Base-by-base conservation (phyloP, 257 asterid species). In the Eucommia ulmoides region DNA sequence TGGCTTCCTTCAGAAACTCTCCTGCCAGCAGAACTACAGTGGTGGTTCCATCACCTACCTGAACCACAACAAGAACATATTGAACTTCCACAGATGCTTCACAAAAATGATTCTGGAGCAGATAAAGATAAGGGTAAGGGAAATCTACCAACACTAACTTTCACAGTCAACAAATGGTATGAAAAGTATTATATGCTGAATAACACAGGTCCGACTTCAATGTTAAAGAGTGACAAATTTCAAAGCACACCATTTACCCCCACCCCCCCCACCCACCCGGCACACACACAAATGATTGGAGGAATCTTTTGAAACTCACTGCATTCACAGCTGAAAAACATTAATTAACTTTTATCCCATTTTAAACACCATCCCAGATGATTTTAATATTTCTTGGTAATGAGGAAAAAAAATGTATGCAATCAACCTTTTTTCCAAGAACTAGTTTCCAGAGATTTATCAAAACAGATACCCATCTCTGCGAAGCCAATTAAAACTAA, bases 21-120 rank as follows among this genome's bases (percentile, higher is more conserved):
- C 93, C 93, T 23, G 99, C 97, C 53, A 91, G 97, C 55, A 91
- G 75, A 62, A 91, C 99, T 22, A 91, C 99, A 0, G 99, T 91
- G 26, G 97, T 91, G 52, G 99, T 91, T 49, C 99, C 99, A 67
- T 91, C 99, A 52, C 99, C 99, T 70, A 91, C 99, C 99, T 91
- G 82, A 62, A 62, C 19, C 41, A 38, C 53, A 56, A 38, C 9
- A 58, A 24, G 58, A 50, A 20, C 38, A 29, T 5, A 29, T 29
- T 29, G 12, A 5, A 12, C 7, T 29, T 29, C 7, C 38, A 29
- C n/a, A 29, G 12, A 29, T 29, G 38, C 12, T 7, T 7, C 38
- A 29, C n/a, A n/a, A n/a, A n/a, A 29, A 12, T 12, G 12, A 29
- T 12, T 29, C 38, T 5, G 38, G 38, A 12, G 7, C 38, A 29